phyloP scores from a whole-genome alignment of 805 yeast genomes.

The Monosporozyma aquatica region DNA sequence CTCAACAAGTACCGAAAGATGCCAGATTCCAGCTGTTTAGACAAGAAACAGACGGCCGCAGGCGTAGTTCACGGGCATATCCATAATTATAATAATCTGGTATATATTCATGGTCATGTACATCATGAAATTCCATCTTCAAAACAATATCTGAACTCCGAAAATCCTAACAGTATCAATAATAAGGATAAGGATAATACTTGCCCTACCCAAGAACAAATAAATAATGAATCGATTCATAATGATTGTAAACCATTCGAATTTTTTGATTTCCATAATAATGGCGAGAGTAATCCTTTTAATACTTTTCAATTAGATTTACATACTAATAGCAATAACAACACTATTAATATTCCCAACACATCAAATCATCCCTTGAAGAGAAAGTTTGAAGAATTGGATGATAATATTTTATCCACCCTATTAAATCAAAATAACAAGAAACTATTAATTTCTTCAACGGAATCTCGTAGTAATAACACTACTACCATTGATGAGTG shows the following conservation, averaged over 20 bases:
- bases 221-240: too few relatives aligned
- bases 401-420: neutral
- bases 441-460: too few relatives aligned
- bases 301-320: neutral
- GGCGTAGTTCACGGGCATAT: slow-evolving; percentile 55
- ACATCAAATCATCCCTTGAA: too few relatives aligned
- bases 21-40: neutral
- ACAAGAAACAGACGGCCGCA: neutral
- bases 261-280: slow-evolving; percentile 32
- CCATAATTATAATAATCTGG: slow-evolving; percentile 51
- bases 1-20: too few relatives aligned
- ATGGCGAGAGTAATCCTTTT: neutral
- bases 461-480: neutral
- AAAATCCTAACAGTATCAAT: too few relatives aligned
- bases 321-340: neutral
- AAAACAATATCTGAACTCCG: too few relatives aligned
- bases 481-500: slow-evolving; percentile 12
- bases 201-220: too few relatives aligned
- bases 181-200: too few relatives aligned
- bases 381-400: slow-evolving; percentile 1
- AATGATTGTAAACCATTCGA: slow-evolving; percentile 36
- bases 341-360: neutral
- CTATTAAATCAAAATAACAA: slow-evolving; percentile 8
- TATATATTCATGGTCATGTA: slow-evolving; percentile 61
- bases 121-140: too few relatives aligned